Conservation (phyloP, 78 protist species). For the Dictyostelium discoideum region dicty_2.7 NC_007091.3:185501-186000, state of each 20-base stretch:
- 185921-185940: constrained; percentile 45
- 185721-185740: not conserved
- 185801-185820: not conserved
- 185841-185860: constrained; percentile 11
- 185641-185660: not conserved
- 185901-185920: not conserved
- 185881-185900: not conserved
- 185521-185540: not conserved
- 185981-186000: no score
- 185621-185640: not conserved
- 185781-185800: not conserved
- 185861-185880: not conserved
- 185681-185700: not conserved
- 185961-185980: not conserved
- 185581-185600: constrained; percentile 64
- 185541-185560: not conserved
- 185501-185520: not conserved
- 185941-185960: constrained; percentile 45
- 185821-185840: not conserved
- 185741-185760: not conserved
- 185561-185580: constrained; percentile 13
- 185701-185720: not conserved
- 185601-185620: constrained; percentile 51
- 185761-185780: not conserved
- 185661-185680: not conserved